Base-by-base conservation (phyloP, 1,139 yeast genomes). In the Blastobotrys apis region DNA sequence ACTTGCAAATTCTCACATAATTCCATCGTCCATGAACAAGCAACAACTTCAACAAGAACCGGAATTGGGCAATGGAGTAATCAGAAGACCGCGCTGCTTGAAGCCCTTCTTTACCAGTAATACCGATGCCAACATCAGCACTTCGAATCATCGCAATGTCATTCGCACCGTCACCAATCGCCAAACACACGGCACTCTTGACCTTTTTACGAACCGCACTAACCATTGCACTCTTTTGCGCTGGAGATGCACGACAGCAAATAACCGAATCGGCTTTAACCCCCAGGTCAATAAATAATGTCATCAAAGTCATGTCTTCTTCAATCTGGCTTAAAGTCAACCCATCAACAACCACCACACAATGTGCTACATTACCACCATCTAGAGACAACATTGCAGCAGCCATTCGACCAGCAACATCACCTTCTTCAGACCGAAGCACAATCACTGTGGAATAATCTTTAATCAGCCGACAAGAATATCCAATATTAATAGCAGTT, bases 151-250 rank as follows among this genome's bases (percentile, higher is more conserved):
- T 92, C 2, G 98, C 97, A 63, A 92, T 88, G 64, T 92, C 99
- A 61, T 92, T 92, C 1, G 99, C 98, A 55, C 99, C 99, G 67
- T 92, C 99, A n/a, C 98, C 99, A 60, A 94, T 86, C 0, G 98
- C 98, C 49, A 94, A 72, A 0, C 97, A 87, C 5, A 92, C 96
- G 23, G 85, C 72, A 6, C 70, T 68, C 43, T 73, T 79, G 53
- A 82, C 76, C 50, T 83, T 68, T 23, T 73, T 69, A 43, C 97
- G 74, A 13, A 94, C 87, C 20, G 82, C 75, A 30, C 78, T 67
- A 1, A 92, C 97, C 86, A 94, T 82, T 33, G 77, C 72, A 0
- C 97, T 96, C 66, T 92, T 92, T 63, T 92, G 99, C 0, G 97
- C 81, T 0, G 99, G 99, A 15, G 95, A 84, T 0, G 97, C 97